Conservation (phyloP, 768 basidiomycete species). For the Agrocybe chaxingu region DNA sequence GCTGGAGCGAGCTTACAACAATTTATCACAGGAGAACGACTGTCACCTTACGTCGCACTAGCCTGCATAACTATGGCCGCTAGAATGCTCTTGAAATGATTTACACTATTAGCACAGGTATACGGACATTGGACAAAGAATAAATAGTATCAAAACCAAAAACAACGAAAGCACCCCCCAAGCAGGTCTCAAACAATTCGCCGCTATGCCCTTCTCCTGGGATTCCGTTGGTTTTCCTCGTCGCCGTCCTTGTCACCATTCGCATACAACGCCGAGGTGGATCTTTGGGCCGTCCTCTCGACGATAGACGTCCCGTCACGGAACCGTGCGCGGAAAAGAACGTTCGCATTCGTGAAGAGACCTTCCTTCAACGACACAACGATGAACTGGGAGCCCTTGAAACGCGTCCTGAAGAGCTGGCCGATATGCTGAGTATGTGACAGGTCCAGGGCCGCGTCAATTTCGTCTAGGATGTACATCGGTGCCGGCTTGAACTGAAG, state of each 20-base stretch:
- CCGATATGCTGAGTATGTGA: slow-evolving; percentile 98
- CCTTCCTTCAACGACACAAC: slow-evolving; percentile 97
- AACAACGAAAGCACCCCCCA: neutral
- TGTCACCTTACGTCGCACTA: slow-evolving; percentile 93
- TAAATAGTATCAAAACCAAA: slow-evolving; percentile 11
- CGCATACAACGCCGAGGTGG: slow-evolving; percentile 47
- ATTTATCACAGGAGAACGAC: slow-evolving; percentile 69
- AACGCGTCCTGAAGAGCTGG: slow-evolving; percentile 93
- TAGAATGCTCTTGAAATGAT: slow-evolving; percentile 48
- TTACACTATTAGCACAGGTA: slow-evolving; percentile 23
- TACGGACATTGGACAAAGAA: slow-evolving; percentile 22
- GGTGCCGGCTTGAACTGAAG: slow-evolving; percentile 99
- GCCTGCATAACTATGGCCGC: slow-evolving; percentile 93
- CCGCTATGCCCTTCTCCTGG: slow-evolving; percentile 13
- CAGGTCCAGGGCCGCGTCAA: slow-evolving; percentile 94
- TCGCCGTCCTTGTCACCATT: slow-evolving; percentile 27
- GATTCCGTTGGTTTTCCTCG: slow-evolving; percentile 24
- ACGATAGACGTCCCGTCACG: slow-evolving; percentile 92
- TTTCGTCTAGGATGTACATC: slow-evolving; percentile 99
- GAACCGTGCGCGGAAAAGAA: slow-evolving; percentile 89
- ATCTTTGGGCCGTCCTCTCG: slow-evolving; percentile 71
- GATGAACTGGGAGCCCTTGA: slow-evolving; percentile 98
- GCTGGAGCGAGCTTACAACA: neutral
- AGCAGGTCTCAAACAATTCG: no score
- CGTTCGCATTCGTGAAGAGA: slow-evolving; percentile 96